phyloP scores from a whole-genome alignment of 768 basidiomycete genomes.

The Fistulinella prunicolor region DNA sequence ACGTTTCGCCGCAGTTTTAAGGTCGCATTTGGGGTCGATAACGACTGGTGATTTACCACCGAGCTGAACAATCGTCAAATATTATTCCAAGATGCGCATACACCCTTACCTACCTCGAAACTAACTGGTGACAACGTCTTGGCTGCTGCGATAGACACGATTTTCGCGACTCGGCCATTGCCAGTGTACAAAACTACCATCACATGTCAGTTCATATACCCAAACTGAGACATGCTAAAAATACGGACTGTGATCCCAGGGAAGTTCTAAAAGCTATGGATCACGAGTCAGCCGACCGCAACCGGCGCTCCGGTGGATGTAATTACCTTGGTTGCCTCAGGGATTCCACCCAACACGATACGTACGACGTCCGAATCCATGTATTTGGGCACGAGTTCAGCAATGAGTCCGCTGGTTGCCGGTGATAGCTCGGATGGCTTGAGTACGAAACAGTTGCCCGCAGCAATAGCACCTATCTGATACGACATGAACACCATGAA shows the following conservation, averaged over 20 bases:
- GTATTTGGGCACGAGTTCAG: conserved; percentile 72
- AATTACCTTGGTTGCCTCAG: conserved; percentile 62
- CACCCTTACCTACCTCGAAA: conserved; percentile 41
- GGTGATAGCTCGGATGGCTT: conserved; percentile 77
- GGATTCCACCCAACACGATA: conserved; percentile 65
- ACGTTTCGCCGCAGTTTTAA: conserved; percentile 63
- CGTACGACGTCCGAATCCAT: conserved; percentile 64
- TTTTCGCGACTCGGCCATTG: conserved; percentile 54
- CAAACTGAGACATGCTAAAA: background rate
- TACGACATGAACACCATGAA: conserved; percentile 23
- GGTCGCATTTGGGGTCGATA: conserved; percentile 65
- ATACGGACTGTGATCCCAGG: conserved; percentile 57
- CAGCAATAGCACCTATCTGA: conserved; percentile 67
- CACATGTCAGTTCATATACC: too few relatives aligned
- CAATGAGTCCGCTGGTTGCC: conserved; percentile 52
- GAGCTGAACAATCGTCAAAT: conserved; percentile 36
- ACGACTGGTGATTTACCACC: conserved; percentile 77
- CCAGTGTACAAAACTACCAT: conserved; percentile 54
- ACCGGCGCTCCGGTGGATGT: fast-evolving
- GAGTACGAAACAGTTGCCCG: conserved; percentile 67
- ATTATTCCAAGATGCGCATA: background rate
- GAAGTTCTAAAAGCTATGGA: conserved; percentile 63
- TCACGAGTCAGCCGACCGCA: background rate
- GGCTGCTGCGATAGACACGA: conserved; percentile 73
- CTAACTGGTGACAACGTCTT: conserved; percentile 70